Percentiles rank a stretch among this genome's conserved stretches.
Evolutionary conservation across 108 stramenopile species (phyloP).

Genomic region (Nannochloropsis oceanica): DNA sequence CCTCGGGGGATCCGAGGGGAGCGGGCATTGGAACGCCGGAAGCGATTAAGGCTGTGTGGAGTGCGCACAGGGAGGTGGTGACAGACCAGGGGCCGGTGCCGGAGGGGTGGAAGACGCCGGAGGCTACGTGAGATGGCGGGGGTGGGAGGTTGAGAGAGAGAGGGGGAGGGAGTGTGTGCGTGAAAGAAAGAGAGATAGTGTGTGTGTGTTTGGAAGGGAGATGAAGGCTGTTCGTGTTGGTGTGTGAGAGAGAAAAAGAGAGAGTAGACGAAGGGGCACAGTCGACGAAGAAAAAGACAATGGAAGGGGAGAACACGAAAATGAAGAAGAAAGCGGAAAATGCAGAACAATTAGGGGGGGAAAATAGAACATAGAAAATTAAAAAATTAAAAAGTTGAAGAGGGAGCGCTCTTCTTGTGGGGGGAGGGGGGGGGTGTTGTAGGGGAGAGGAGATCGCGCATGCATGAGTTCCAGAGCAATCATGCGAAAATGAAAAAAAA

Average conservation of each 20-base stretch:
- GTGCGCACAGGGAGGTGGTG: slow-evolving; percentile 92
- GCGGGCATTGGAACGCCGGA: slow-evolving; percentile 93
- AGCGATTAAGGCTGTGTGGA: slow-evolving; percentile 93
- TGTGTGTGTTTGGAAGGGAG: neutral
- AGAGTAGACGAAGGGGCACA: neutral
- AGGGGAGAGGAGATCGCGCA: too few species aligned
- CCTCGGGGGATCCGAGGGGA: slow-evolving; percentile 71
- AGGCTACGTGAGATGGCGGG: slow-evolving; percentile 7
- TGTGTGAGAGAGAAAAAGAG: neutral
- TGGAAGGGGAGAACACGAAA: neutral
- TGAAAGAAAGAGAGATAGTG: neutral
- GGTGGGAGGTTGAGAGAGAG: neutral
- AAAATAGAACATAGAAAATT: too few species aligned
- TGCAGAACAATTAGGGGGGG: too few species aligned
- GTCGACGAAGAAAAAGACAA: neutral
- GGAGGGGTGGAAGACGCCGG: slow-evolving; percentile 29
- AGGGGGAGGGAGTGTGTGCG: neutral
- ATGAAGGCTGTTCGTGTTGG: too few species aligned
- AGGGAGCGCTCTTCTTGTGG: too few species aligned
- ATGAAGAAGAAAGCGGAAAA: neutral
- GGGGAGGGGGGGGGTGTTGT: too few species aligned
- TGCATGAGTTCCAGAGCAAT: too few species aligned
- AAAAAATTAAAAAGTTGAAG: too few species aligned
- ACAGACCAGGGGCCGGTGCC: slow-evolving; percentile 49
- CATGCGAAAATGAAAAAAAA: too few species aligned